Conservation (phyloP, 805 yeast genomes). For the Metschnikowia vanudenii region DNA sequence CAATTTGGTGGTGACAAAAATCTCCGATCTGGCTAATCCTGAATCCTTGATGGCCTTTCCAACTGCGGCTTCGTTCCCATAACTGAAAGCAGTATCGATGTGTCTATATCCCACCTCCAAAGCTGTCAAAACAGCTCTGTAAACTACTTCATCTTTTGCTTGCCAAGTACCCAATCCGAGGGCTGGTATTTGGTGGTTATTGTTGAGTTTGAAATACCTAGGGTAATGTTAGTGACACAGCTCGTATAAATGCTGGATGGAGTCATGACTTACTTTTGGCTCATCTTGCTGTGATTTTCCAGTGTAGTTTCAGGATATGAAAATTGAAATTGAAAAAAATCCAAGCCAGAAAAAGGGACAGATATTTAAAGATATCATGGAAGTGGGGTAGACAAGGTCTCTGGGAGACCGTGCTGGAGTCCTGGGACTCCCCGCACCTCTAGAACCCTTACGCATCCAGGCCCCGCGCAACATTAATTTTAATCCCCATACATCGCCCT, state of each 20-base stretch:
- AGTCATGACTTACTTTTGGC: background rate
- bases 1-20: conserved; percentile 72
- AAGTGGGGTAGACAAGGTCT: too few species aligned
- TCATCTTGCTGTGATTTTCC: background rate
- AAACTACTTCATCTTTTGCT: conserved; percentile 54
- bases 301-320: background rate
- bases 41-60: conserved; percentile 54
- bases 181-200: conserved; percentile 62
- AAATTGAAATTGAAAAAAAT: background rate
- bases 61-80: conserved; percentile 62
- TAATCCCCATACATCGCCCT: too few species aligned
- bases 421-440: too few species aligned
- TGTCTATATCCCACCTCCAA: conserved; percentile 51
- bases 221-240: background rate
- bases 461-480: too few species aligned
- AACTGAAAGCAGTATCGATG: conserved; percentile 53
- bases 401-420: too few species aligned
- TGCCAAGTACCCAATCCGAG: conserved; percentile 76
- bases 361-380: too few species aligned
- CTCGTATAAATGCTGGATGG: background rate
- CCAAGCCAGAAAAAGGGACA: background rate
- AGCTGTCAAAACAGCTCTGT: conserved; percentile 58
- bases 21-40: conserved; percentile 60
- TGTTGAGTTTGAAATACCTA: conserved; percentile 44
- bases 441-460: too few species aligned